Percentiles rank a stretch among this genome's conserved stretches.
phyloP scores from a whole-genome alignment of 768 basidiomycete species.

The Panellus pusillus region DNA sequence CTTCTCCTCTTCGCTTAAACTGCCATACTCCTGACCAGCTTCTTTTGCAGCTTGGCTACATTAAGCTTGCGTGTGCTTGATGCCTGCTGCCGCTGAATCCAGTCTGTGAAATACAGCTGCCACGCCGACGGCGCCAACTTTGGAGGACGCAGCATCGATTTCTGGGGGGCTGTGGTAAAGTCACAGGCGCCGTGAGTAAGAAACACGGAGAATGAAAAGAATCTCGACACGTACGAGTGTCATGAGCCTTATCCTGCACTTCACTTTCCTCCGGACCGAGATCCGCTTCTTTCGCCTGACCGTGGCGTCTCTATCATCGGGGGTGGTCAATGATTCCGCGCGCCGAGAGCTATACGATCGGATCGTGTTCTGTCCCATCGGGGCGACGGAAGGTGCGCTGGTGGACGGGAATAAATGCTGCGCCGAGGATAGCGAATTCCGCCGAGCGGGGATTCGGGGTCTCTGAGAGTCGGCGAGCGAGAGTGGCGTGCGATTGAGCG shows the following conservation, averaged over 20 bases:
- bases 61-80: constrained; percentile 83
- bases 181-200: constrained; percentile 13
- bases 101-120: constrained; percentile 96
- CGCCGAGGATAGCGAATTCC: constrained; percentile 47
- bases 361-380: constrained; percentile 45
- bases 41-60: constrained; percentile 96
- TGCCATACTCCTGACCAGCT: constrained; percentile 87
- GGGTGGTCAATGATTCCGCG: constrained; percentile 62
- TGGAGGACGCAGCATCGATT: constrained; percentile 81
- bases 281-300: constrained; percentile 58
- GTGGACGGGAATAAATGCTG: constrained; percentile 66
- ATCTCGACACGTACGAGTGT: constrained; percentile 44
- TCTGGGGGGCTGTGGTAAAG: constrained; percentile 53
- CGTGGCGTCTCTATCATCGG: constrained; percentile 73
- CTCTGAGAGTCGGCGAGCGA: constrained; percentile 40
- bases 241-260: constrained; percentile 37
- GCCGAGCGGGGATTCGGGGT: constrained; percentile 41
- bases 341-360: constrained; percentile 61
- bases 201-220: constrained; percentile 8
- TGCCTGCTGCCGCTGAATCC: constrained; percentile 85
- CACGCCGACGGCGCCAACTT: constrained; percentile 93
- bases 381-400: constrained; percentile 63
- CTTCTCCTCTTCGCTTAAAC: constrained; percentile 75
- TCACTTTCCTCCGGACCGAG: constrained; percentile 33
- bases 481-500: constrained; percentile 50